Conservation (phyloP, 2,329 filamentous ascomycete genomes). For the Xylariaceae sp. region DNA sequence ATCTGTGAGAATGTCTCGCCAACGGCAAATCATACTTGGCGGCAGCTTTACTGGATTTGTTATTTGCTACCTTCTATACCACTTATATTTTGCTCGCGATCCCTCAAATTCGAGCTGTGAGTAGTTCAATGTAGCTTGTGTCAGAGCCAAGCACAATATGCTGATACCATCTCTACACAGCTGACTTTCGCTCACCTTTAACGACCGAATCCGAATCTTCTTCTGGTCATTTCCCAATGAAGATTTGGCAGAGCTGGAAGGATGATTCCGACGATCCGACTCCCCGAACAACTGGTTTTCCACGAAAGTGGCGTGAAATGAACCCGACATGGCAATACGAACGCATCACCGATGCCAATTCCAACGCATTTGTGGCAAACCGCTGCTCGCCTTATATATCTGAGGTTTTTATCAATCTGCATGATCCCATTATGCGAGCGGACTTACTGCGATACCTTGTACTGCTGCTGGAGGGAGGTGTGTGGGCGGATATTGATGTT, state of each 20-base stretch:
- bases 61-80: too few species aligned
- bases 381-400: conserved; percentile 60
- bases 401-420: conserved; percentile 45
- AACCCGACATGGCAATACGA: conserved; percentile 29
- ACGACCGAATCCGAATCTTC: too few species aligned
- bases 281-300: conserved; percentile 25
- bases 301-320: conserved; percentile 21
- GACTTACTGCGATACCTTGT: conserved; percentile 60
- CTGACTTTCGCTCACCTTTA: too few species aligned
- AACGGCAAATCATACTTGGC: too few species aligned
- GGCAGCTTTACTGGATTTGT: too few species aligned
- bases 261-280: conserved; percentile 28
- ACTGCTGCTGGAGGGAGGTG: conserved; percentile 64
- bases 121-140: too few species aligned
- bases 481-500: conserved; percentile 68
- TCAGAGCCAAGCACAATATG: too few species aligned
- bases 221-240: conserved; percentile 23
- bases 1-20: too few species aligned
- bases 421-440: conserved; percentile 51
- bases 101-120: too few species aligned
- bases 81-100: too few species aligned
- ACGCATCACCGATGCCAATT: conserved; percentile 28
- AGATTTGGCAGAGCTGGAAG: conserved; percentile 34
- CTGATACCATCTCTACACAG: too few species aligned
- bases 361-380: conserved; percentile 48